Percentiles rank a stretch among this genome's conserved stretches.
Conservation (phyloP, 441 rosid species). For the Oxalis stricta region DNA sequence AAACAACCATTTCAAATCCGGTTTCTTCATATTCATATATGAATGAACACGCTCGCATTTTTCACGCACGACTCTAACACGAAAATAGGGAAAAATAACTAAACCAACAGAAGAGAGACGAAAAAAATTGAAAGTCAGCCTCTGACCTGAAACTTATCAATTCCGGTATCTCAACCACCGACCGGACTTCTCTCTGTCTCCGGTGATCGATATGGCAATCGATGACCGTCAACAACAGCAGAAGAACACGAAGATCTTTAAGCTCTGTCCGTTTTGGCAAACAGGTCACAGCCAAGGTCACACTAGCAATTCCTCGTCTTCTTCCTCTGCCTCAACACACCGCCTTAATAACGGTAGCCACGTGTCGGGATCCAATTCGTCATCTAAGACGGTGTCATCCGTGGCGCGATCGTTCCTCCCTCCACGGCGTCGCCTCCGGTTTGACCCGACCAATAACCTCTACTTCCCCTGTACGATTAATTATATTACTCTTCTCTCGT, state of each 20-base stretch:
- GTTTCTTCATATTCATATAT: too few species aligned
- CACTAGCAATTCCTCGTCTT: slow-evolving; percentile 9
- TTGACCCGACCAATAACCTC: slow-evolving; percentile 64
- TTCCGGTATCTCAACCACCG: too few species aligned
- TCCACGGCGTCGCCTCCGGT: slow-evolving; percentile 71
- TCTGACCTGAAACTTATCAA: neutral
- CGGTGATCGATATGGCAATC: slow-evolving; percentile 42
- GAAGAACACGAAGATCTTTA: slow-evolving; percentile 32
- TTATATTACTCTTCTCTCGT: neutral
- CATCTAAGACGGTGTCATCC: slow-evolving; percentile 43
- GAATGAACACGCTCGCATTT: too few species aligned
- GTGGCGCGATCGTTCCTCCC: slow-evolving; percentile 84
- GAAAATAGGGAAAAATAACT: too few species aligned
- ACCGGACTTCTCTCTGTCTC: too few species aligned
- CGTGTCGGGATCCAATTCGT: slow-evolving; percentile 14
- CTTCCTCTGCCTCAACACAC: slow-evolving; percentile 51
- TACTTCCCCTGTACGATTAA: slow-evolving; percentile 62
- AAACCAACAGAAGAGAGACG: too few species aligned
- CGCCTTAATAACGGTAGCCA: slow-evolving; percentile 25
- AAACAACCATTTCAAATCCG: slow-evolving; percentile 5
- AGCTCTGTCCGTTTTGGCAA: slow-evolving; percentile 77
- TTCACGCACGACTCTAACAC: too few species aligned
- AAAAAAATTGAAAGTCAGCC: too few species aligned
- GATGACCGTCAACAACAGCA: slow-evolving; percentile 27
- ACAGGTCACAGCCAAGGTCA: slow-evolving; percentile 10